Evolutionary conservation across 768 basidiomycete genomes (phyloP).

Genomic region (Astraeus odoratus): DNA sequence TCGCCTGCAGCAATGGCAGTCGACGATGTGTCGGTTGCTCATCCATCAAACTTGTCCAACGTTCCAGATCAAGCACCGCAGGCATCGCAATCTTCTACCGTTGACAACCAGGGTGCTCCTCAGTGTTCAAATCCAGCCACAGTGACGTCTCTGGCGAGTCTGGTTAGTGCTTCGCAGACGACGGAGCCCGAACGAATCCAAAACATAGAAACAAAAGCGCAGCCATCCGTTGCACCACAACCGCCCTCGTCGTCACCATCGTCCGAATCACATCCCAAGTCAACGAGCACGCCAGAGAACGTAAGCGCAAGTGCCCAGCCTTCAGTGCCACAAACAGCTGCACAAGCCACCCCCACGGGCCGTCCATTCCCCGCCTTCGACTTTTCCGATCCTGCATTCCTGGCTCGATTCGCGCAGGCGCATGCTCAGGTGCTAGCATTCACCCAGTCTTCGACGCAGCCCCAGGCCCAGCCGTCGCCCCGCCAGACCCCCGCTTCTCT

Average conservation of each 20-base stretch:
- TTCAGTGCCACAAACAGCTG: not conserved
- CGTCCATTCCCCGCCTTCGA: conserved; percentile 11
- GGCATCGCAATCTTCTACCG: conserved; percentile 4
- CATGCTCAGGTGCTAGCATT: conserved; percentile 13
- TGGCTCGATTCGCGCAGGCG: conserved; percentile 20
- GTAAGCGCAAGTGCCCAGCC: not conserved
- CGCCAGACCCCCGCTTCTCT: not conserved
- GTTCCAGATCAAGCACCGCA: conserved; percentile 13
- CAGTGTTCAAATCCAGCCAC: not conserved
- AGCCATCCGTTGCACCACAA: not conserved
- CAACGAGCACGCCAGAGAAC: conserved; percentile 2
- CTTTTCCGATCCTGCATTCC: conserved; percentile 16
- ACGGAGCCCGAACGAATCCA: conserved; percentile 2
- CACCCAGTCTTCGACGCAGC: not conserved
- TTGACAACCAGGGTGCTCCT: conserved; percentile 1
- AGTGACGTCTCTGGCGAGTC: no score
- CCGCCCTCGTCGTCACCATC: not conserved
- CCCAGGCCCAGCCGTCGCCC: conserved; percentile 5
- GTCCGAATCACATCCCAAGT: not conserved
- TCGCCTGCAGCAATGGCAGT: conserved; percentile 1
- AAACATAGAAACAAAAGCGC: not conserved
- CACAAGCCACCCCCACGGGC: not conserved
- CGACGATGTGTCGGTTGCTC: conserved; percentile 7
- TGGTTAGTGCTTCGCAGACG: not conserved
- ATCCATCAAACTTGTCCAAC: conserved; percentile 11